These are phyloP conservation scores for Arxiozyma slooffiae DNA, from an alignment of 1,139 yeast genomes.

Conservation along the genomic window DNA sequence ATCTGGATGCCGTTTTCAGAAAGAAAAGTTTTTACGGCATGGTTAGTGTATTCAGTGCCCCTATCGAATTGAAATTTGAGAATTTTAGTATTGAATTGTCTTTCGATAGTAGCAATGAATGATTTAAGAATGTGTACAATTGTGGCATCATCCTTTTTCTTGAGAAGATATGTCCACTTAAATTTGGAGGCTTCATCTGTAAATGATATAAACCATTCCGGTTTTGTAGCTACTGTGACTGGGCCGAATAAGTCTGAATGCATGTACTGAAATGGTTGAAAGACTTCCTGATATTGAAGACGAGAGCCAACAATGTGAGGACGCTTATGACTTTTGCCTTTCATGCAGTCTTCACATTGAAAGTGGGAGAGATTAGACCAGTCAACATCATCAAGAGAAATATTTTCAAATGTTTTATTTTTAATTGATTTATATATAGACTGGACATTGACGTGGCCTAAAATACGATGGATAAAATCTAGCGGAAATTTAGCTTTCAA, in stretches of 20 bases:
- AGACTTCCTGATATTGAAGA: conserved; percentile 2
- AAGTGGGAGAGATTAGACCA: neutral
- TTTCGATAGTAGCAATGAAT: neutral
- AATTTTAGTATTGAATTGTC: conserved; percentile 4
- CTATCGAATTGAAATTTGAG: conserved; percentile 8
- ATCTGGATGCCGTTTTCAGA: conserved; percentile 7
- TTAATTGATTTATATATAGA: no score
- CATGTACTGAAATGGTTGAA: conserved; percentile 4
- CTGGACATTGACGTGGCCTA: no score
- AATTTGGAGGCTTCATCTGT: conserved; percentile 5
- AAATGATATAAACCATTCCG: conserved; percentile 6
- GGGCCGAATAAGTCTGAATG: conserved; percentile 9
- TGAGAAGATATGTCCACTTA: conserved; percentile 5
- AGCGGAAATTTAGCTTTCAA: no score
- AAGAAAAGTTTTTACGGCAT: neutral
- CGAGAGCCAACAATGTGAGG: conserved; percentile 5
- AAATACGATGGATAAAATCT: no score
- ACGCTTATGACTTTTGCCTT: conserved; percentile 2
- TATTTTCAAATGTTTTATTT: no score
- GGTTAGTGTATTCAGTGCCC: conserved; percentile 10
- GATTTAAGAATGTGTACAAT: no score
- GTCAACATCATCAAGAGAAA: neutral
- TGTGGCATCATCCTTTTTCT: neutral
- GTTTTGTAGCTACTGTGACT: neutral
- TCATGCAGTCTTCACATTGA: conserved; percentile 6